These are phyloP conservation scores for Tetratostichococcus sp. DNA, from an alignment of 139 green algal species.

Conservation along the genomic window DNA sequence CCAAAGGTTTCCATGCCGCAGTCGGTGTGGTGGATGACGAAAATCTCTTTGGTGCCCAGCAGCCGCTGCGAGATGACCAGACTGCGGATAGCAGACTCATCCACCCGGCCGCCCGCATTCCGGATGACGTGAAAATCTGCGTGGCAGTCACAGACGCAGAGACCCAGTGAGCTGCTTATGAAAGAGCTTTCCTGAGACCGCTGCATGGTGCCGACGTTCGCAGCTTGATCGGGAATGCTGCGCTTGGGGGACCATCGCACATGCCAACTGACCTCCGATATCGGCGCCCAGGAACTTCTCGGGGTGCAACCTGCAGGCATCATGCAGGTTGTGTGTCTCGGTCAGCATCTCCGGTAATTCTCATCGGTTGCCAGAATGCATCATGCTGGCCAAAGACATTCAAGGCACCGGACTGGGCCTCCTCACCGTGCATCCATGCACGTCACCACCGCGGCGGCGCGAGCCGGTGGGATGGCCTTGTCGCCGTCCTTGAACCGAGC, in stretches of 20 bases:
- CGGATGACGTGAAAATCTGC: constrained; percentile 48
- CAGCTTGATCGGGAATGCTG: too few relatives aligned
- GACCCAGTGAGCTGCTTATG: too few relatives aligned
- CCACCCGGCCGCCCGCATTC: constrained; percentile 58
- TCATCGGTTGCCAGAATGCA: too few relatives aligned
- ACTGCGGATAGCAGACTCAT: constrained; percentile 35
- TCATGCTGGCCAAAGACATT: too few relatives aligned
- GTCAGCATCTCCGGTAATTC: too few relatives aligned
- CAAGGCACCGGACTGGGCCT: too few relatives aligned
- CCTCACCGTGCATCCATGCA: constrained; percentile 44
- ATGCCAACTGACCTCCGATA: constrained; percentile 31
- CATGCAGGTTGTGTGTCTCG: too few relatives aligned
- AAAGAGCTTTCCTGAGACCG: too few relatives aligned
- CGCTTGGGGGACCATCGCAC: neutral
- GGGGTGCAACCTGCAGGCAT: constrained; percentile 30
- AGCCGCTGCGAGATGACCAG: constrained; percentile 61
- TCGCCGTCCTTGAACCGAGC: neutral
- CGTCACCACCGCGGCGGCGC: constrained; percentile 22
- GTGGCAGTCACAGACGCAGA: neutral
- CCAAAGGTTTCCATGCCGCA: constrained; percentile 42
- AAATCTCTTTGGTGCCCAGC: constrained; percentile 60
- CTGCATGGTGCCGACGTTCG: too few relatives aligned
- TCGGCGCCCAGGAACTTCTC: constrained; percentile 43
- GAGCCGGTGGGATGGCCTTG: constrained; percentile 13
- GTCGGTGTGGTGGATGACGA: constrained; percentile 67